Percentiles rank a stretch among this genome's conserved stretches.
phyloP scores from a whole-genome alignment of 805 yeast species.

The Candida xyloterini region DNA sequence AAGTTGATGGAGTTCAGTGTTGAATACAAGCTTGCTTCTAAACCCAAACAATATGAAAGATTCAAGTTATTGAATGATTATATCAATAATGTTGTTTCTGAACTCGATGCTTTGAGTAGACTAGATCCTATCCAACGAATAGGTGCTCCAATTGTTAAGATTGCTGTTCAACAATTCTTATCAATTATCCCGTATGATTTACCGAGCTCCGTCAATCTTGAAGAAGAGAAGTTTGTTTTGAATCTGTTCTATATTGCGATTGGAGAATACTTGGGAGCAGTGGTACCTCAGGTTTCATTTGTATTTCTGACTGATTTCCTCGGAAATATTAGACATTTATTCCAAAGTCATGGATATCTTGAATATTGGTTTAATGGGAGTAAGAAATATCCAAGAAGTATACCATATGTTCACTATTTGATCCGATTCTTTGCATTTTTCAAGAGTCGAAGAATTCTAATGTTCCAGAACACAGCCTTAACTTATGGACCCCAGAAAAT shows the following conservation, averaged over 20 bases:
- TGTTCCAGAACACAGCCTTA: slow-evolving; percentile 2
- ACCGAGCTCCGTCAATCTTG: slow-evolving; percentile 5
- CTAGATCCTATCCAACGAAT: neutral
- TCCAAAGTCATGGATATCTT: slow-evolving; percentile 15
- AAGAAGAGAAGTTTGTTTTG: slow-evolving; percentile 15
- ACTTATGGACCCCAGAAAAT: neutral
- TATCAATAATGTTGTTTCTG: neutral
- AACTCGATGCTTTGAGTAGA: neutral
- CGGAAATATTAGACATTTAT: slow-evolving; percentile 13
- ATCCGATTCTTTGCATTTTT: slow-evolving; percentile 17
- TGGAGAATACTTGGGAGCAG: slow-evolving; percentile 21
- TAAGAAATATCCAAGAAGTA: neutral
- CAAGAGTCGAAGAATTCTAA: slow-evolving; percentile 13
- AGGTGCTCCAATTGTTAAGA: slow-evolving; percentile 4
- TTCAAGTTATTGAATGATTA: neutral
- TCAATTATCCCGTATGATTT: slow-evolving; percentile 16
- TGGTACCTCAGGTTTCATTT: slow-evolving; percentile 20
- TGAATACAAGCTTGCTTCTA: neutral
- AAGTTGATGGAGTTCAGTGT: slow-evolving; percentile 11
- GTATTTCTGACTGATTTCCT: slow-evolving; percentile 18
- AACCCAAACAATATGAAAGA: neutral
- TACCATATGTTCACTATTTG: slow-evolving; percentile 12
- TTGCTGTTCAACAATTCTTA: slow-evolving; percentile 12
- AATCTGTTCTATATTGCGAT: slow-evolving; percentile 18
- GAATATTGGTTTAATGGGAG: slow-evolving; percentile 1